These are phyloP conservation scores for Populus hybrid DNA, from an alignment of 441 rosid species.

Conservation along the genomic window DNA sequence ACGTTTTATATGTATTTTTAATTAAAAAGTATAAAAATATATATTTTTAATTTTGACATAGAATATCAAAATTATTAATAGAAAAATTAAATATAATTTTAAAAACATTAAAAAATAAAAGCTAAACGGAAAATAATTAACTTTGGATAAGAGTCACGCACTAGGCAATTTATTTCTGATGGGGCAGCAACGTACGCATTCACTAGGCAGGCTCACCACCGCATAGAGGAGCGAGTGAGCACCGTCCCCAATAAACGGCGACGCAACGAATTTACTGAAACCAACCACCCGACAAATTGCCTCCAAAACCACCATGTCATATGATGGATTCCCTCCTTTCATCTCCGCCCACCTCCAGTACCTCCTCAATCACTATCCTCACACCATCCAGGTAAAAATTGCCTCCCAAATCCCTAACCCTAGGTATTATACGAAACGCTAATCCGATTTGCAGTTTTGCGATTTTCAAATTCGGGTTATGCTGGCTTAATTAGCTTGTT, in stretches of 20 bases:
- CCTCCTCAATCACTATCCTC: conserved; percentile 61
- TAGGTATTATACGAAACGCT: neutral
- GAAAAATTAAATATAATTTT: too few relatives aligned
- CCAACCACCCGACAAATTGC: neutral
- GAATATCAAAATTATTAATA: too few relatives aligned
- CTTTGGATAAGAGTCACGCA: neutral
- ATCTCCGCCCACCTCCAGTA: conserved; percentile 81
- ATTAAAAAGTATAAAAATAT: too few relatives aligned
- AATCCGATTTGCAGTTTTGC: neutral
- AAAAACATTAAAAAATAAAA: too few relatives aligned
- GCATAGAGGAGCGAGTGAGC: neutral
- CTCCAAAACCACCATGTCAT: conserved; percentile 39
- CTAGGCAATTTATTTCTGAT: neutral
- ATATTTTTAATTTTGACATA: too few relatives aligned
- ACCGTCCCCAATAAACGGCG: neutral
- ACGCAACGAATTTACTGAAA: neutral
- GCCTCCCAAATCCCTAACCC: neutral
- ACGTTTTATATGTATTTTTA: too few relatives aligned
- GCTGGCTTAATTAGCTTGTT: conserved; percentile 5
- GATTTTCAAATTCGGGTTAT: conserved; percentile 22
- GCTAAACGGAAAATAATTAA: too few relatives aligned
- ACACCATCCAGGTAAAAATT: conserved; percentile 50
- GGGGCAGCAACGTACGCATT: neutral
- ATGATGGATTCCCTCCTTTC: conserved; percentile 64
- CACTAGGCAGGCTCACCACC: neutral